A percentile compares a stretch with the other conserved stretches of the same genome.
phyloP scores from a whole-genome alignment of 495 filamentous ascomycete species.

The Podospora fimiseda region DNA sequence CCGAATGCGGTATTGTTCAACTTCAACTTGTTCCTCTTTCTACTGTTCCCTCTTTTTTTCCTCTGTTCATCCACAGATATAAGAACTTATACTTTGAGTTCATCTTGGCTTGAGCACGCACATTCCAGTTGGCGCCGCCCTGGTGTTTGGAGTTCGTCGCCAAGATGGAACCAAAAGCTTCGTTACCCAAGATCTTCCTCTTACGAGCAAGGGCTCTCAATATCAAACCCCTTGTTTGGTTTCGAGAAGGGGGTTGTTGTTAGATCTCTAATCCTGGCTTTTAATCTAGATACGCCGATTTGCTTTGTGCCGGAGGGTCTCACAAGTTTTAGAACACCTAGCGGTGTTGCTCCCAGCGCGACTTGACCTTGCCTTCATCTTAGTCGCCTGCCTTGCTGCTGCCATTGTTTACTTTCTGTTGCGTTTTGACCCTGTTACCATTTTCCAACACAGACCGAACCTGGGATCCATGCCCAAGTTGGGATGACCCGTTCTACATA shows the following conservation, averaged over 20 bases:
- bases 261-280: not conserved
- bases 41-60: not conserved
- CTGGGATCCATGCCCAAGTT: not conserved
- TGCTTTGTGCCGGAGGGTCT: constrained; percentile 1
- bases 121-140: not conserved
- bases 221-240: not conserved
- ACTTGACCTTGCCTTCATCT: not conserved
- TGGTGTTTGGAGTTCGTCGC: not conserved
- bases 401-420: not conserved
- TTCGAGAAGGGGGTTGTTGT: not conserved
- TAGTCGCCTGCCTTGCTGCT: not conserved
- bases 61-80: not conserved
- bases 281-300: not conserved
- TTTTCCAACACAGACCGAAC: not conserved
- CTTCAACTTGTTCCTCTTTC: not conserved
- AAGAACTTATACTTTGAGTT: too few species aligned
- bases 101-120: too few species aligned
- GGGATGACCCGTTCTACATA: constrained; percentile 1
- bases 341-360: not conserved
- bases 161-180: not conserved
- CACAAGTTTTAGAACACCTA: not conserved
- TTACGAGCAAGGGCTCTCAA: not conserved
- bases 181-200: not conserved
- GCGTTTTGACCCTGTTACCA: not conserved
- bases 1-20: constrained; percentile 5